Evolutionary conservation across 1,284 basidiomycete genomes (phyloP).

Genomic region (Ceratobasidium theobromae): DNA sequence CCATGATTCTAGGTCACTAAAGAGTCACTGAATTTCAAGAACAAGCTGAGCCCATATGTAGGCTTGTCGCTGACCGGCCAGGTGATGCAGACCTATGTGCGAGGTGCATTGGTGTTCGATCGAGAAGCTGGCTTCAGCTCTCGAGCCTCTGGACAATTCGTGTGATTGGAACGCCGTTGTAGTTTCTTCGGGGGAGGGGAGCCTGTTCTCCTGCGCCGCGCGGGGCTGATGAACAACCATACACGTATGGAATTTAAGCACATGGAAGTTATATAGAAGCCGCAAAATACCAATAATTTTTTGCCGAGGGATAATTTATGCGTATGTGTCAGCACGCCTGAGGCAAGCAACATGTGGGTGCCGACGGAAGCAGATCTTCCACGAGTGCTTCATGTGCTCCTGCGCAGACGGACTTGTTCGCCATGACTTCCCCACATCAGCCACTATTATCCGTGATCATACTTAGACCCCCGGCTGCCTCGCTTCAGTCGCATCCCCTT

Average conservation of each 20-base stretch:
- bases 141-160: constrained; percentile 12
- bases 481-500: not conserved
- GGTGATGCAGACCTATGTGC: constrained; percentile 74
- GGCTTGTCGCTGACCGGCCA: constrained; percentile 68
- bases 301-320: constrained; percentile 16
- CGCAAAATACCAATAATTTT: constrained; percentile 5
- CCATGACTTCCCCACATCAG: constrained; percentile 30
- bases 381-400: constrained; percentile 15
- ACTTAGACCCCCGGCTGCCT: not conserved
- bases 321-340: constrained; percentile 2
- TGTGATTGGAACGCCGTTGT: not conserved
- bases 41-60: constrained; percentile 87
- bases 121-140: constrained; percentile 32
- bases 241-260: constrained; percentile 4
- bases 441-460: constrained; percentile 16
- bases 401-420: constrained; percentile 6
- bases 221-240: constrained; percentile 26
- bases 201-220: not conserved
- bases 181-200: not conserved
- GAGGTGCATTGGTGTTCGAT: constrained; percentile 71
- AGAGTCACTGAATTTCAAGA: constrained; percentile 80
- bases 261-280: constrained; percentile 12
- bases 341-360: not conserved
- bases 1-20: constrained; percentile 61
- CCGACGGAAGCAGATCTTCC: constrained; percentile 23